Percentiles rank a stretch among this genome's conserved stretches.
These are phyloP conservation scores for Elymus sibiricus DNA, from an alignment of 176 grass and related monocot species.

Conservation along the genomic window DNA sequence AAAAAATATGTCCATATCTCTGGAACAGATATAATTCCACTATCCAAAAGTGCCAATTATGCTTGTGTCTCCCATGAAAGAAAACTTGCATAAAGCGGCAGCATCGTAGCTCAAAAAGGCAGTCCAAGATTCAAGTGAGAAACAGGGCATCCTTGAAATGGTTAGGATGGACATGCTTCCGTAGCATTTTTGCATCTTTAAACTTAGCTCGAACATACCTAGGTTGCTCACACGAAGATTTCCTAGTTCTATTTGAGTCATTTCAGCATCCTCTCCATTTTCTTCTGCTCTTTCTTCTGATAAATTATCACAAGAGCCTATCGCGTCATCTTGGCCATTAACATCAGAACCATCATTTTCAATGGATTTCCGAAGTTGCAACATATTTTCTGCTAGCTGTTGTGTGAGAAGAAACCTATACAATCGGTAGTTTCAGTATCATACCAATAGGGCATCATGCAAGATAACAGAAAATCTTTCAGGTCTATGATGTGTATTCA, in stretches of 20 bases:
- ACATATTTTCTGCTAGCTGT: slow-evolving; percentile 84
- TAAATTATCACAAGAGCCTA: slow-evolving; percentile 53
- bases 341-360: slow-evolving; percentile 45
- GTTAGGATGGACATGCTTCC: not conserved
- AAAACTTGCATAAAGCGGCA: not conserved
- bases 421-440: slow-evolving; percentile 4
- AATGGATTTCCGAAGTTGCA: slow-evolving; percentile 62
- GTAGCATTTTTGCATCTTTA: not conserved
- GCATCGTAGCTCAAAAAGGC: not conserved
- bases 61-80: not conserved
- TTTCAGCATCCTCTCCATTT: slow-evolving; percentile 49
- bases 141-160: not conserved
- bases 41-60: not conserved
- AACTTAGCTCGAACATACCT: slow-evolving; percentile 48
- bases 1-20: slow-evolving; percentile 8
- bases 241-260: slow-evolving; percentile 77
- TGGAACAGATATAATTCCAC: slow-evolving; percentile 14
- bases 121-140: not conserved
- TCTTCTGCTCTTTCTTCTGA: slow-evolving; percentile 48
- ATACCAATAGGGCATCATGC: slow-evolving; percentile 2
- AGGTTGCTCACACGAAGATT: slow-evolving; percentile 83
- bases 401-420: slow-evolving; percentile 85
- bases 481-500: not conserved
- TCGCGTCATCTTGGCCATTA: slow-evolving; percentile 42
- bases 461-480: slow-evolving; percentile 13